Base-by-base conservation (phyloP, 2,329 filamentous ascomycete genomes). In the Aspergillus ochraceus region DNA sequence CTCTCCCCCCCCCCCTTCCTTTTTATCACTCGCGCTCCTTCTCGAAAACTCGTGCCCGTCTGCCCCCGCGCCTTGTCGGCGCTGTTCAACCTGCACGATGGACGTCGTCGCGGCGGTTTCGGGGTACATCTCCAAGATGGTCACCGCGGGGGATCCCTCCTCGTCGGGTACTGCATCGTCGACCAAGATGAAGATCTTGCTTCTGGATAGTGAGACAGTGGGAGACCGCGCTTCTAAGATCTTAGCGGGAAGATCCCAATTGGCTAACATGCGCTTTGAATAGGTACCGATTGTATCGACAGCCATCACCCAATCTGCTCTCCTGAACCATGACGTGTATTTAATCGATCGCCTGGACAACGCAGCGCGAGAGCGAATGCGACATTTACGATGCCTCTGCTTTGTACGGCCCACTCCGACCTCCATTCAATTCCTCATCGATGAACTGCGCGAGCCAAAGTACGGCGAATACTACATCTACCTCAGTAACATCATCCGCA, bases 381-480 rank as follows among this genome's bases (percentile, higher is more conserved):
- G 95, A 63, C 95, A 99, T 80, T 83, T 99, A 55, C 88, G 92
- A 55, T 99, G 95, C 75, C 80, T 98, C 29, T 97, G 92, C 74
- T 94, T 99, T 68, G 86, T 99, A 52, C 89, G 96, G 46, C 95
- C 95, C 8, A 97, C 94, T 0, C 85, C 94, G 12, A 92, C 96
- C 67, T 96, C 94, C 5, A 92, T 98, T 71, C 93, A 99, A 73
- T 86, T 90, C 63, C 85, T 99, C 55, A 94, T 99, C 67, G 95
- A 99, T 71, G 95, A 99, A 80, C 84, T 99, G 58, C 86, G 95
- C 61, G 94, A 98, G 53, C 96, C 95, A 4, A 97, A 93, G 74
- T 99, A 99, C 70, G 94, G 95, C 65, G 95, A 99, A 79, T 99
- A 99, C 78, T 88, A 96, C 72, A 85, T 99, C 58, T 97, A 96